Evolutionary conservation across 169 alveolate genomes (phyloP), one percentile per base, ranked within the genome.

Genomic region (Babesia caballi): DNA sequence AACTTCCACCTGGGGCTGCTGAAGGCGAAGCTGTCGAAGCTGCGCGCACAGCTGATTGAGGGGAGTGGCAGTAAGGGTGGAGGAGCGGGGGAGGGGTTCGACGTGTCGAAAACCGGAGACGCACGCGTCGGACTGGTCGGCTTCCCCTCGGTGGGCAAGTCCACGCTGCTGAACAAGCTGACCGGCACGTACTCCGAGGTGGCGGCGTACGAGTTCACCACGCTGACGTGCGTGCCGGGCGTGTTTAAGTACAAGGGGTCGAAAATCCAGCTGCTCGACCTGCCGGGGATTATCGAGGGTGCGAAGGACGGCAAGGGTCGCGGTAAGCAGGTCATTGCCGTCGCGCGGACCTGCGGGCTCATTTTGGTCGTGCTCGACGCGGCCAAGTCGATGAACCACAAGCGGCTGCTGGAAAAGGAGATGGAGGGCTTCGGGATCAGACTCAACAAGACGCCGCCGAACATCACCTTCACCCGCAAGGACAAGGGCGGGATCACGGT

Each of bases 191-290:
- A 78, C 75, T 96, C 99, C 19, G 99, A 98, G 83, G 97, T 94
- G 8, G 99, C 99, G 19, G 99, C 97, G 30, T 97, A 97, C 82
- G 99, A 98, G 84, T 98, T 98, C 84, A 98, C 99, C 17, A 98
- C 99, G 0, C 90, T 98, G 53, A 97, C 99, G 14, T 97, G 99
- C 83, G 98, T 98, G 41, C 99, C 99, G 15, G 99, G 99, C 5
- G 87, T 85, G 17, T 77, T 92, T 49, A 75, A 78, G 40, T 89
- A 92, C 69, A 95, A 95, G 78, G 99, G 99, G 27, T 97, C 99
- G 0, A 95, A 95, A 85, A 93, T 97, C 50, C 96, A 97, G 86
- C 87, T 97, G 67, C 90, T 97, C 27, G 99, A 97, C 91, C 90
- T 97, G 27, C 99, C 99, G 19, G 99, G 99, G 54, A 85, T 83